Percentiles rank a stretch among this genome's conserved stretches.
Evolutionary conservation across 805 yeast species (phyloP).

Genomic region (Yamadazyma nakazawae): DNA sequence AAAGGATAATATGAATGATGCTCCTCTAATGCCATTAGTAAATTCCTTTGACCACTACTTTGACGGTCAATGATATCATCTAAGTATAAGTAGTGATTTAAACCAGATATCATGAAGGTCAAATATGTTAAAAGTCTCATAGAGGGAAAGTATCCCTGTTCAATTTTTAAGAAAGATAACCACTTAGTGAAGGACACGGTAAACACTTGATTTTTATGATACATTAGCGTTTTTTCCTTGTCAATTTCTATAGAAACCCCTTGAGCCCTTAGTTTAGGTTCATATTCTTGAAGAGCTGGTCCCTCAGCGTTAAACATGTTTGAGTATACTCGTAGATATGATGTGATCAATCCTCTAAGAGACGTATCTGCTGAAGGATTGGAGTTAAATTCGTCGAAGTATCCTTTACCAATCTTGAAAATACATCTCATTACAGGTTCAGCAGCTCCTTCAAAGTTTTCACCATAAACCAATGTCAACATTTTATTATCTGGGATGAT

Average conservation of each 20-base stretch:
- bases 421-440: constrained; percentile 3
- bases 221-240: neutral
- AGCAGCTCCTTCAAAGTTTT: constrained; percentile 9
- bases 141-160: constrained; percentile 26
- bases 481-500: constrained; percentile 22
- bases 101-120: constrained; percentile 22
- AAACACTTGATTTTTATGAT: constrained; percentile 16
- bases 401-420: constrained; percentile 8
- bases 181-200: constrained; percentile 20
- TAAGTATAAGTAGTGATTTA: constrained; percentile 22
- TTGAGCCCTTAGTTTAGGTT: neutral
- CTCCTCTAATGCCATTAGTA: constrained; percentile 11
- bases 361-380: neutral
- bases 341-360: constrained; percentile 1
- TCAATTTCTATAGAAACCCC: neutral
- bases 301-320: neutral
- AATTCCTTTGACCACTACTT: constrained; percentile 7
- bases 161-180: constrained; percentile 26
- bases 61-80: constrained; percentile 11
- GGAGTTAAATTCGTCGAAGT: constrained; percentile 18
- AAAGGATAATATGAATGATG: constrained; percentile 14
- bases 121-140: constrained; percentile 24
- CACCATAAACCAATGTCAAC: constrained; percentile 18
- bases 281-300: neutral
- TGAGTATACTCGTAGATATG: constrained; percentile 11